Conservation (phyloP, 371 early-diverging fungal genomes). For the Mucor ambiguus region DNA sequence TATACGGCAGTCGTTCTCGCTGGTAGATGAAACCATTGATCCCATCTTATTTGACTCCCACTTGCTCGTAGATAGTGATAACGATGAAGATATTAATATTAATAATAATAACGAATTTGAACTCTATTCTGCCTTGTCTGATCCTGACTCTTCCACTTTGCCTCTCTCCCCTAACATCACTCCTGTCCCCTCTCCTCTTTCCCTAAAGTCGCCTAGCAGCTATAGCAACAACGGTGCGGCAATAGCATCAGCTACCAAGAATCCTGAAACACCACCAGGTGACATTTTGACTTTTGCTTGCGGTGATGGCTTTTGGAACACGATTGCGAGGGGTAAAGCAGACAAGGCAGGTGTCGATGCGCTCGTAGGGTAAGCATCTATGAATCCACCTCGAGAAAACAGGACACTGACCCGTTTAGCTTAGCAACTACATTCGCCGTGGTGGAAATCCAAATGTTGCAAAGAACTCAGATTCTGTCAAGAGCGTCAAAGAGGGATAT, state of each 20-base stretch:
- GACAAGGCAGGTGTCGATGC: conserved; percentile 35
- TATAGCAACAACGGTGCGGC: not conserved
- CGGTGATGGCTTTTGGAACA: conserved; percentile 49
- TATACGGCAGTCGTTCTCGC: not conserved
- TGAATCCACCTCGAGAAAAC: too few species aligned
- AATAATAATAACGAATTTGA: conserved; percentile 15
- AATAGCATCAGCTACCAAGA: not conserved
- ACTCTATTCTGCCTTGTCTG: conserved; percentile 14
- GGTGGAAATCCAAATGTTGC: conserved; percentile 53
- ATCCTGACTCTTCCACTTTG: conserved; percentile 3
- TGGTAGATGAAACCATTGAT: conserved; percentile 12
- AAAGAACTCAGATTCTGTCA: conserved; percentile 36
- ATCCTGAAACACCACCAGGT: not conserved
- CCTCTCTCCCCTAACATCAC: conserved; percentile 5
- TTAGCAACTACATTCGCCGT: conserved; percentile 45
- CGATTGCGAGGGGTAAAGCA: conserved; percentile 34
- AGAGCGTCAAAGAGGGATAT: conserved; percentile 46
- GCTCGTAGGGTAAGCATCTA: conserved; percentile 29
- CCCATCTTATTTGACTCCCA: conserved; percentile 3
- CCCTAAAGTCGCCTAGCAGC: not conserved
- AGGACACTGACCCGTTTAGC: not conserved
- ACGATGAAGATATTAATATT: not conserved
- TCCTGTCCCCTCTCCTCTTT: conserved; percentile 7
- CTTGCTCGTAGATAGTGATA: not conserved
- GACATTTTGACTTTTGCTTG: conserved; percentile 33